Evolutionary conservation across 1,139 yeast species (phyloP).

Genomic region (Geotrichum klebahnii): DNA sequence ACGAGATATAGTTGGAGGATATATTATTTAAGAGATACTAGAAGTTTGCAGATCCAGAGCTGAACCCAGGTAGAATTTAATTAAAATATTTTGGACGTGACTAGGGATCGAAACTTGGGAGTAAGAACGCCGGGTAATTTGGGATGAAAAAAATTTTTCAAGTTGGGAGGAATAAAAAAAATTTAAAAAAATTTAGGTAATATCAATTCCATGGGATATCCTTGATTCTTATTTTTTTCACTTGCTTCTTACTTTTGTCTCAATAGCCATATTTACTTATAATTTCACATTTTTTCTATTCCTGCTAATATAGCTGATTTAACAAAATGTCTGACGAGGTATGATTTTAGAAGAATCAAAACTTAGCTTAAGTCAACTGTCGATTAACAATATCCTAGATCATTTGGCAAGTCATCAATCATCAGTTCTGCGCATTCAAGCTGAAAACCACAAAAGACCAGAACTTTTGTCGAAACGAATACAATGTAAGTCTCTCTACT

Average conservation of each 20-base stretch:
- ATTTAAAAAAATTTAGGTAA: constrained; percentile 2
- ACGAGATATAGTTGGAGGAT: too few species aligned
- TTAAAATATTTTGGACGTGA: constrained; percentile 2
- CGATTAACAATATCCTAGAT: constrained; percentile 43
- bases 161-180: constrained; percentile 15
- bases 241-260: too few species aligned
- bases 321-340: constrained; percentile 19
- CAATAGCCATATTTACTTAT: constrained; percentile 2
- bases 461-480: constrained; percentile 81
- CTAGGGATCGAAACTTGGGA: too few species aligned
- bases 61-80: not conserved
- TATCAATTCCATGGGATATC: not conserved
- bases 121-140: constrained; percentile 17
- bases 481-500: constrained; percentile 61
- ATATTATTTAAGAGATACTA: too few species aligned
- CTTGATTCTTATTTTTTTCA: too few species aligned
- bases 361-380: too few species aligned
- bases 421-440: constrained; percentile 85
- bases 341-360: too few species aligned
- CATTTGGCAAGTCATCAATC: constrained; percentile 88
- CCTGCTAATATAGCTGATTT: not conserved
- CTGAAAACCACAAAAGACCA: constrained; percentile 75
- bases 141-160: constrained; percentile 10
- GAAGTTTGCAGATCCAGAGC: not conserved
- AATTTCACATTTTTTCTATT: not conserved